phyloP scores from a whole-genome alignment of 177 flowering plant species.

The Tripterygium wilfordii region DNA sequence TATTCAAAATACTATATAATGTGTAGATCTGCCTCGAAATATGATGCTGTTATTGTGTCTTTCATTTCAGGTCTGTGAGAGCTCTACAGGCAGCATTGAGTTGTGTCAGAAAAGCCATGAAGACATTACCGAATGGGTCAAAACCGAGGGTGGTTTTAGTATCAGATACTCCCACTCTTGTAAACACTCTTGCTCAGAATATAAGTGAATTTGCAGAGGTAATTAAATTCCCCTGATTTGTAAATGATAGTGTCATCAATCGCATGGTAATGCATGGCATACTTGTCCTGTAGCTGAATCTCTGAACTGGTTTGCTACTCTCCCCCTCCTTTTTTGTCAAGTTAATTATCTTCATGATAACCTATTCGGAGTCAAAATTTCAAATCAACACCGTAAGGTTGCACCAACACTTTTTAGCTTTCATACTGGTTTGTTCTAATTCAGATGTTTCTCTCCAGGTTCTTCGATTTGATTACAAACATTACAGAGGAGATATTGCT shows the following conservation, averaged over 20 bases:
- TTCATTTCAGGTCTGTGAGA: constrained; percentile 56
- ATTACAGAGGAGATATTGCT: constrained; percentile 59
- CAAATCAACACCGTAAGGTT: no score
- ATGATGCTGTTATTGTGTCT: constrained; percentile 2
- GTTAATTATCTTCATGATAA: no score
- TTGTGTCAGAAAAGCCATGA: constrained; percentile 57
- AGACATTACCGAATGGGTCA: constrained; percentile 14
- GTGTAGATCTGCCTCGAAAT: no score
- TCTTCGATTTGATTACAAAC: constrained; percentile 71
- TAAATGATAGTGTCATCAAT: background rate
- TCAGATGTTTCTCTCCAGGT: constrained; percentile 41
- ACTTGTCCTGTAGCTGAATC: no score
- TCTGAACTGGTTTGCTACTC: no score
- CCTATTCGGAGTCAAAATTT: no score
- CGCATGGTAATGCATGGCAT: background rate
- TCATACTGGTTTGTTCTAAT: background rate
- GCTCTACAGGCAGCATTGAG: constrained; percentile 65
- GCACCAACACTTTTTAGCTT: no score
- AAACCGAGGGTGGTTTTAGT: constrained; percentile 70
- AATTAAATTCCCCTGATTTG: background rate
- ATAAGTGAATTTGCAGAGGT: constrained; percentile 75
- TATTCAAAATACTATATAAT: no score
- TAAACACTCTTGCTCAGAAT: constrained; percentile 32
- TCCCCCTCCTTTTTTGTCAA: no score
- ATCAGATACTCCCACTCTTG: constrained; percentile 73